Evolutionary conservation across 202 grass and related monocot genomes (phyloP).

Genomic region (Carex sylvatica): DNA sequence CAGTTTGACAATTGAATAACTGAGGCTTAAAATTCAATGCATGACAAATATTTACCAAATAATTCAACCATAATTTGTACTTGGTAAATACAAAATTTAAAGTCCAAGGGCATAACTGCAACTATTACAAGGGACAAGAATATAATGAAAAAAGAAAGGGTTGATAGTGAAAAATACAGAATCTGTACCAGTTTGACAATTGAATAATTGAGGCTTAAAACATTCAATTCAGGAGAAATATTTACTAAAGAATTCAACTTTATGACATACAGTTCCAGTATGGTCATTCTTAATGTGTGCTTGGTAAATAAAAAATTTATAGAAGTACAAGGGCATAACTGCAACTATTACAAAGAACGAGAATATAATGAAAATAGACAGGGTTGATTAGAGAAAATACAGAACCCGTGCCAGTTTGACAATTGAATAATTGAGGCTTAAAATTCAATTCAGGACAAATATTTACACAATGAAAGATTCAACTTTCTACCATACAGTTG

Average conservation of each 20-base stretch:
- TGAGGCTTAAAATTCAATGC: no score
- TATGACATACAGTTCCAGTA: no score
- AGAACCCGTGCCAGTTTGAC: no score
- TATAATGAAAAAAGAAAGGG: not conserved
- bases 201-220: not conserved
- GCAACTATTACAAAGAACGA: no score
- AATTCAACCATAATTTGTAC: no score
- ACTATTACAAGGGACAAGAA: not conserved
- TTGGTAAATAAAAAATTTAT: no score
- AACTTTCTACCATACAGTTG: not conserved
- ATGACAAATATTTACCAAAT: no score
- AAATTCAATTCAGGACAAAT: not conserved
- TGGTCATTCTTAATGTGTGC: not conserved
- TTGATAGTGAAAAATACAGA: not conserved
- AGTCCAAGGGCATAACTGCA: not conserved
- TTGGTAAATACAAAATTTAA: not conserved
- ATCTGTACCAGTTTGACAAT: not conserved
- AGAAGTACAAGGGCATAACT: no score
- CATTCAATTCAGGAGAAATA: not conserved
- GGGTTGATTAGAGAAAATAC: no score
- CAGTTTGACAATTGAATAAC: not conserved
- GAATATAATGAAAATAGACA: no score
- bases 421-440: not conserved
- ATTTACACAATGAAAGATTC: not conserved
- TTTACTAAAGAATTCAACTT: no score